Conservation (phyloP, 2,329 filamentous ascomycete species). For the Penicillium sp. region DNA sequence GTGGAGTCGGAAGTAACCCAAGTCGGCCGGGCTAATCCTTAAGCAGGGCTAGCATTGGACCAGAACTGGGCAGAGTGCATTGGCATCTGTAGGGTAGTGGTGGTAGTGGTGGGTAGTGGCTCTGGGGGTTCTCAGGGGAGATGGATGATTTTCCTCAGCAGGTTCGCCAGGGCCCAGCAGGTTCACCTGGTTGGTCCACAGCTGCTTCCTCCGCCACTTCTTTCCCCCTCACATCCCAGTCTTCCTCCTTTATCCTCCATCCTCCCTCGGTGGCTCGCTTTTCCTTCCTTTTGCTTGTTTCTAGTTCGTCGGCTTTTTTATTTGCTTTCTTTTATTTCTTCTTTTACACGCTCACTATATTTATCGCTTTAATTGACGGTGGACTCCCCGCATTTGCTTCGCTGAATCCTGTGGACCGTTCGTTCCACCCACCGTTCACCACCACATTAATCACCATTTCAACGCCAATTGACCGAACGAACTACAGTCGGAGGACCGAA, state of each 20-base stretch:
- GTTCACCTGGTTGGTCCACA: background rate
- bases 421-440: background rate
- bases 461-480: background rate
- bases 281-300: slow-evolving; percentile 4
- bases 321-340: background rate
- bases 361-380: background rate
- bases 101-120: no score
- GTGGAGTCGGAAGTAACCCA: slow-evolving; percentile 4
- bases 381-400: background rate
- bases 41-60: background rate
- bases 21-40: background rate
- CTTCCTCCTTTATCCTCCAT: slow-evolving; percentile 4
- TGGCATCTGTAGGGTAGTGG: no score
- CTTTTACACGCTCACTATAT: background rate
- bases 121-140: slow-evolving; percentile 24
- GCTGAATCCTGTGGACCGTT: background rate
- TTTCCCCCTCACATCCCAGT: slow-evolving; percentile 1
- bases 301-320: background rate
- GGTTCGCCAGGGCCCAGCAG: background rate
- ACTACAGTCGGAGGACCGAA: background rate
- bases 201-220: background rate
- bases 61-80: slow-evolving; percentile 1
- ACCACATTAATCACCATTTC: background rate
- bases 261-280: slow-evolving; percentile 4
- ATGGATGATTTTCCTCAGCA: slow-evolving; percentile 13